Conservation (phyloP, 2,329 filamentous ascomycete species). For the Phyllosticta ampelicida region DNA sequence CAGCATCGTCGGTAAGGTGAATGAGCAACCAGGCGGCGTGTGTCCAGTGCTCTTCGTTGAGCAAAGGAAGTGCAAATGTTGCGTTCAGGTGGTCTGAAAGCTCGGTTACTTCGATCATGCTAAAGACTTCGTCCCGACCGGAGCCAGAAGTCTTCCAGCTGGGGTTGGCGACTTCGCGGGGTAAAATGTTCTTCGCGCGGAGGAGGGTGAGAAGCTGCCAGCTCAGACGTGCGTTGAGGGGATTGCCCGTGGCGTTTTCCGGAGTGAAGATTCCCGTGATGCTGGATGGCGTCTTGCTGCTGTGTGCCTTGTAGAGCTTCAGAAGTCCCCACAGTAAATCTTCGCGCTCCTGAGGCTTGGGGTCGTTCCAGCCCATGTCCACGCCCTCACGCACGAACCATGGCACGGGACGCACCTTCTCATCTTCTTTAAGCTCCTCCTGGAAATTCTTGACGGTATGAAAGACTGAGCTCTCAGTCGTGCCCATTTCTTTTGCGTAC, state of each 20-base stretch:
- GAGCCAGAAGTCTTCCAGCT: conserved; percentile 13
- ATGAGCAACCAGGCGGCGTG: conserved; percentile 63
- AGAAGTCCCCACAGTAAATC: conserved; percentile 82
- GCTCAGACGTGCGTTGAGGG: conserved; percentile 62
- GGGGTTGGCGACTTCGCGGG: conserved; percentile 19
- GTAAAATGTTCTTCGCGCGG: conserved; percentile 15
- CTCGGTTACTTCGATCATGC: conserved; percentile 12
- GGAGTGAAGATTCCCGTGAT: conserved; percentile 65
- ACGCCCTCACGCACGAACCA: conserved; percentile 56
- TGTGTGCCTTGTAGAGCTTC: conserved; percentile 62
- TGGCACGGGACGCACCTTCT: conserved; percentile 58
- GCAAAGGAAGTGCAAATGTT: conserved; percentile 26
- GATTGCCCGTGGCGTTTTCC: conserved; percentile 63
- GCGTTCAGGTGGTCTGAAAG: conserved; percentile 49
- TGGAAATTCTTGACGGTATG: conserved; percentile 63
- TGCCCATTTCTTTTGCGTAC: conserved; percentile 48
- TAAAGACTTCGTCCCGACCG: conserved; percentile 11
- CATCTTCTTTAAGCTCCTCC: conserved; percentile 62
- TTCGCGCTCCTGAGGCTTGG: conserved; percentile 48
- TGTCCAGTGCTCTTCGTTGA: conserved; percentile 25
- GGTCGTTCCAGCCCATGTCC: conserved; percentile 50
- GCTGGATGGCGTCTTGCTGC: conserved; percentile 25
- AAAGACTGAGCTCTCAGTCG: conserved; percentile 53
- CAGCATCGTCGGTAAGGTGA: conserved; percentile 54
- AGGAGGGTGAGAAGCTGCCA: conserved; percentile 70